Evolutionary conservation across 2,329 filamentous ascomycete genomes (phyloP).

Genomic region (Penicillium sp.): DNA sequence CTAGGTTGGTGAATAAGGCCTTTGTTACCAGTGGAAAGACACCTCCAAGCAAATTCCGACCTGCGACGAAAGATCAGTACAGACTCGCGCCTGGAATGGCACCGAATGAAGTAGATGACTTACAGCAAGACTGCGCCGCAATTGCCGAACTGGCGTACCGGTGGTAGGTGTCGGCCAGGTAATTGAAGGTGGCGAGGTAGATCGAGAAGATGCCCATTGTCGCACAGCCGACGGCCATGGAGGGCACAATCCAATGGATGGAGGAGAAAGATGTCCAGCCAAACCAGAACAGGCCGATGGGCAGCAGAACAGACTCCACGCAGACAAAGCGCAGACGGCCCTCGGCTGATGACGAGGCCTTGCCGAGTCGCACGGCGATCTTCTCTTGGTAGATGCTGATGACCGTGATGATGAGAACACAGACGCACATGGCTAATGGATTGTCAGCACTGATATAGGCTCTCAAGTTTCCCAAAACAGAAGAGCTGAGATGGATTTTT

Average conservation of each 20-base stretch:
- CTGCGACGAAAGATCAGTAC: constrained; percentile 18
- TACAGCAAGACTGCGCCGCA: constrained; percentile 79
- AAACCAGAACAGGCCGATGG: constrained; percentile 77
- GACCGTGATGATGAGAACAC: constrained; percentile 62
- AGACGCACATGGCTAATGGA: constrained; percentile 61
- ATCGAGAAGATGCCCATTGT: constrained; percentile 85
- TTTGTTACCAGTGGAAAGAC: constrained; percentile 74
- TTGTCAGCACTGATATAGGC: constrained; percentile 2
- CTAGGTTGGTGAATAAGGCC: constrained; percentile 69
- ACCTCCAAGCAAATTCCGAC: constrained; percentile 75
- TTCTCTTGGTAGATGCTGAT: constrained; percentile 71
- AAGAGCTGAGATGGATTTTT: no score
- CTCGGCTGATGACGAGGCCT: constrained; percentile 60
- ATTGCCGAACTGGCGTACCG: constrained; percentile 80
- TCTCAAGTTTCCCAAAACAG: neutral
- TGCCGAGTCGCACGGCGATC: constrained; percentile 54
- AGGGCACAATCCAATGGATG: constrained; percentile 69
- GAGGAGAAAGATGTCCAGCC: constrained; percentile 64
- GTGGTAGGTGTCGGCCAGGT: constrained; percentile 84
- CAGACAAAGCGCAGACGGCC: constrained; percentile 80
- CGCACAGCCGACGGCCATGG: constrained; percentile 67
- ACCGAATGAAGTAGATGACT: constrained; percentile 6
- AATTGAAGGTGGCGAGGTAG: constrained; percentile 89
- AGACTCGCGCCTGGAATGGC: neutral
- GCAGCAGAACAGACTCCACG: constrained; percentile 69